Base-by-base conservation (phyloP, 495 filamentous ascomycete species). In the Aspergillus bertholletiae region DNA sequence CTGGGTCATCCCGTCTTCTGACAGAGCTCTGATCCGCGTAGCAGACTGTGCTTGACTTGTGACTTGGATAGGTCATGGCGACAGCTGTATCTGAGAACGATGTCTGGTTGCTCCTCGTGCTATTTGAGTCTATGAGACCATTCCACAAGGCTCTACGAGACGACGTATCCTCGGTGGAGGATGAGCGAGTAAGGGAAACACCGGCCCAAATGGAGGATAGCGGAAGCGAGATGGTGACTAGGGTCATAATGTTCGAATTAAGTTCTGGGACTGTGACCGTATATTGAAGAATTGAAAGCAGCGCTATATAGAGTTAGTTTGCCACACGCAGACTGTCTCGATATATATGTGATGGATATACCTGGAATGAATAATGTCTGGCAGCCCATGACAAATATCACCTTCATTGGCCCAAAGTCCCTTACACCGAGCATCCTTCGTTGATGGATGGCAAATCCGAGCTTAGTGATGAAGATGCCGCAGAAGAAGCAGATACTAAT, bases 361-460 rank as follows among this genome's bases (percentile, higher is more conserved):
- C 89, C 82, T 56, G 92, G 92, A 48, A 94, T 74, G 27, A 92
- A 62, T 78, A 96, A 80, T 18, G 87, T 89, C 68, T 89, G 87
- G 54, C 82, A 87, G 44, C 86, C 84, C 80, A 89, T 86, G 55
- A 88, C 78, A 62, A 88, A 88, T 54, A 91, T 81, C 50, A 87
- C 79, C 59, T 85, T 82, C 75, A 90, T 83, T 0, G 85, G 81
- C 2, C 84, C 83, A 61, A 86, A 87, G 20, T 82, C 77, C 32
- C 65, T 69, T 44, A 88, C 60, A 0, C 85, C 82, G 20, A 89
- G 70, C 49, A 70, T 73, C 46, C 67, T 75, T 15, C 88, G 80
- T 39, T 80, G 71, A 1, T 62, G 61, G 22, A 90, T 77, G 13
- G 86, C 84, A 51, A 77, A 75, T 47, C 80, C 81, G 1, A 96